Base-by-base conservation (phyloP, 1,139 yeast genomes). In the Diutina mesorugosa region DNA sequence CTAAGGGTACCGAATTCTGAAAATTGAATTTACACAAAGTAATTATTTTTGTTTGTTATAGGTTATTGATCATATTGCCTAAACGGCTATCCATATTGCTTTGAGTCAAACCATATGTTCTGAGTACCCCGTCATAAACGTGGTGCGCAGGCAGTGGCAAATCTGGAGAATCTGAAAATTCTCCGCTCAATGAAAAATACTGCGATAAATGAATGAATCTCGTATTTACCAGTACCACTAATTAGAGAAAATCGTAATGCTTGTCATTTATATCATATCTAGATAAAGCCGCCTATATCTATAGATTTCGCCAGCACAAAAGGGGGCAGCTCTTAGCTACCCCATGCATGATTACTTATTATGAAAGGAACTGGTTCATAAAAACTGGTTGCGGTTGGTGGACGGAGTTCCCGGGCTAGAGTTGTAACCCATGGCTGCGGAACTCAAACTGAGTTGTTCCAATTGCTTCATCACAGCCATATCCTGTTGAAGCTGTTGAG, bases 381-480 rank as follows among this genome's bases (percentile, higher is more conserved):
- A 14, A 47, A 47, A 47, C n/a, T 47, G 51, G 38, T 47, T 47
- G 14, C 18, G 51, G 14, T 29, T 30, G 12, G 53, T 51, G 54
- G 54, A 53, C 7, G 64, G 64, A 2, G 70, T 76, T 9, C 77
- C 77, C 8, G 80, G 80, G 57, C 72, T 74, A 10, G 79, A 74
- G 58, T 72, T 72, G 60, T 76, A 77, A 1, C 80, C 81, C 69
- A 77, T 64, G 1, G 80, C 80, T 4, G 79, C 81, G 3, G 80
- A 76, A 58, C 78, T 75, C 59, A 77, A 65, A 1, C 80, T 75
- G 55, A 77, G 66, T 61, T 76, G 79, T 62, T 77, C 80, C 63
- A 77, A 73, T 61, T 77, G 81, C 62, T 73, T 76, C 79, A 77
- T 74, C 9, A 75, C 76, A 6, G 68, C 69, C 55, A 66, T 60